phyloP scores from a whole-genome alignment of 345 rosid species.

The Kandelia obovata region DNA sequence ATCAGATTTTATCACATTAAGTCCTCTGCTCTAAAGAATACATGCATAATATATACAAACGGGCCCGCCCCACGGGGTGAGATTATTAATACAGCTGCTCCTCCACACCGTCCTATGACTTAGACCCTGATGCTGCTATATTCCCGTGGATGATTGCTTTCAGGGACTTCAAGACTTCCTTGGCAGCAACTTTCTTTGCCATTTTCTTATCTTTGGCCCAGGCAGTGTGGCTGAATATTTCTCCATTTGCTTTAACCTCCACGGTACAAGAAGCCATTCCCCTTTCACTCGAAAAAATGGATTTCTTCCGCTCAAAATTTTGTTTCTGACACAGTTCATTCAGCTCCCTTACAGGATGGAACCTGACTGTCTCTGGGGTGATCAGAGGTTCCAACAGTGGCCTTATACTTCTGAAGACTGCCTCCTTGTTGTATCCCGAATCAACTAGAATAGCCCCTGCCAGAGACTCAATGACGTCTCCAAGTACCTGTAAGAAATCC shows the following conservation, averaged over 20 bases:
- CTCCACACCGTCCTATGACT: too few relatives aligned
- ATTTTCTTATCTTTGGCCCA: conserved; percentile 40
- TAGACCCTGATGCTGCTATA: not conserved
- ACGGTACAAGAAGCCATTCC: conserved; percentile 33
- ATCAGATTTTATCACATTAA: too few relatives aligned
- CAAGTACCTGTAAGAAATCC: conserved; percentile 58
- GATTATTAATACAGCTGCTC: too few relatives aligned
- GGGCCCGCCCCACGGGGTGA: too few relatives aligned
- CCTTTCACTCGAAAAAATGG: conserved; percentile 3
- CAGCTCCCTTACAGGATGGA: conserved; percentile 67
- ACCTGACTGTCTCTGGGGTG: conserved; percentile 57
- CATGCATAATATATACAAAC: too few relatives aligned
- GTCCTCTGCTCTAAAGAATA: too few relatives aligned
- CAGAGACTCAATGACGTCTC: conserved; percentile 80
- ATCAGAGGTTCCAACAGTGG: conserved; percentile 72
- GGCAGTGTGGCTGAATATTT: conserved; percentile 30
- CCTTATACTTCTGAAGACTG: conserved; percentile 53
- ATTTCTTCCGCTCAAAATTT: conserved; percentile 27
- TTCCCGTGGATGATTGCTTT: conserved; percentile 21
- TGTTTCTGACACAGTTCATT: conserved; percentile 49
- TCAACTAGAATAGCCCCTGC: conserved; percentile 88
- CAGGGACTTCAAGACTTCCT: conserved; percentile 47
- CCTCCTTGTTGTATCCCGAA: conserved; percentile 60
- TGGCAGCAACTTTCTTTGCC: conserved; percentile 59
- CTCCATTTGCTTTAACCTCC: conserved; percentile 54